phyloP scores from a whole-genome alignment of 192 early-diverging fungal genomes.

The Entophlyctis luteolus region DNA sequence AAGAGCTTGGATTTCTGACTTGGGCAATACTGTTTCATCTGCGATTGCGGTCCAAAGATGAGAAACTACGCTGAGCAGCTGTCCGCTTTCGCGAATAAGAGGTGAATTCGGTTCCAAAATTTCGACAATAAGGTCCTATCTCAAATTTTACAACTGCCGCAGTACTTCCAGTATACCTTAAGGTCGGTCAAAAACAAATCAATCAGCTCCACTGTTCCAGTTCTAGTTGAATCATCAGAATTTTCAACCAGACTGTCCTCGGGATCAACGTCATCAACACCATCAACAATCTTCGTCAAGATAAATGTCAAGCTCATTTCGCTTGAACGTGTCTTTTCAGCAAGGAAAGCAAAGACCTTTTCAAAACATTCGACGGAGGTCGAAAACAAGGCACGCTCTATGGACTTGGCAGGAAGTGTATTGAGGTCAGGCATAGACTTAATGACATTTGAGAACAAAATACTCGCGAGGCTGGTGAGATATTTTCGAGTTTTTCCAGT shows the following conservation, averaged over 20 bases:
- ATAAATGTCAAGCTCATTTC: too few species aligned
- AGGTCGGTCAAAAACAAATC: not conserved
- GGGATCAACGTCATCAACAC: too few species aligned
- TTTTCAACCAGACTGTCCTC: not conserved
- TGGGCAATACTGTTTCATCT: too few species aligned
- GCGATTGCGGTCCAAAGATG: too few species aligned
- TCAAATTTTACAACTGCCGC: not conserved
- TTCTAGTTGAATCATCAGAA: too few species aligned
- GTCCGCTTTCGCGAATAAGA: not conserved
- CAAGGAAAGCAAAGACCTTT: slow-evolving; percentile 6
- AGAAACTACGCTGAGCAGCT: not conserved
- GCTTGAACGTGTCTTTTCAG: too few species aligned
- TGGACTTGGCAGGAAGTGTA: not conserved
- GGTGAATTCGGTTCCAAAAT: not conserved
- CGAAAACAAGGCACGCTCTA: not conserved
- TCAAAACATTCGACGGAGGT: slow-evolving; percentile 16
- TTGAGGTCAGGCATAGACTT: not conserved
- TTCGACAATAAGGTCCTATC: slow-evolving; percentile 6
- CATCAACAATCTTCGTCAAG: too few species aligned
- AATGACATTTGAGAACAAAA: not conserved
- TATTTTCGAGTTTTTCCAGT: not conserved
- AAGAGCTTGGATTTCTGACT: too few species aligned
- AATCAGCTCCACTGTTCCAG: not conserved
- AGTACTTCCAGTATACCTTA: not conserved
- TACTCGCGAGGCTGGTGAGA: not conserved